Conservation (phyloP, 192 early-diverging fungal species). For the Dimargaris verticillata region DNA sequence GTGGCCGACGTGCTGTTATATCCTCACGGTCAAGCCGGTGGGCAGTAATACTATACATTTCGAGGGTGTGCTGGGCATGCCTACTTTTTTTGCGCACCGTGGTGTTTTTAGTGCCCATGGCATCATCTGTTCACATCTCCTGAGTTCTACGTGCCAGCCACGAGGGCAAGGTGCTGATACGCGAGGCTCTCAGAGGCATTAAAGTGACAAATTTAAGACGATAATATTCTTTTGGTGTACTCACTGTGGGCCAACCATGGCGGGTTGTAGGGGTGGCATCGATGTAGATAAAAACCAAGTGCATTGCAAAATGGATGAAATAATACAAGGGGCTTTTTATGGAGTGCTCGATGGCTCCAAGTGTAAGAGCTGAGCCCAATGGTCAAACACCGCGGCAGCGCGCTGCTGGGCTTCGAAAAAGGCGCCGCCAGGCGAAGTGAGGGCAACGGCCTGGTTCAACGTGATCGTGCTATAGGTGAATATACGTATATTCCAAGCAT, state of each 20-base stretch:
- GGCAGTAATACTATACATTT: no score
- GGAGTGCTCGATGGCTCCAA: neutral
- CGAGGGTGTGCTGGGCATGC: no score
- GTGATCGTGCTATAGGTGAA: neutral
- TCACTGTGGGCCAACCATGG: no score
- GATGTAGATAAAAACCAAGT: neutral
- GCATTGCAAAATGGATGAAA: neutral
- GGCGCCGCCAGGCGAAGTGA: conserved; percentile 5
- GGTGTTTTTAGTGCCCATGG: no score
- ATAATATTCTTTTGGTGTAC: no score
- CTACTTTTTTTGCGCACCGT: no score
- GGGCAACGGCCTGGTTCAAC: neutral
- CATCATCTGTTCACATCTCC: no score
- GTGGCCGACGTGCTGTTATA: neutral
- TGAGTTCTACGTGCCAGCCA: no score
- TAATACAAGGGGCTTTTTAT: neutral
- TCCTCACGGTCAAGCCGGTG: conserved; percentile 10
- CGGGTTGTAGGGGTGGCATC: neutral
- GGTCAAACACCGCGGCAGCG: neutral
- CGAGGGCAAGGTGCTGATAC: no score
- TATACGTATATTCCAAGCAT: no score
- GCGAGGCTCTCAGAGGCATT: no score
- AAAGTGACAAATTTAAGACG: no score
- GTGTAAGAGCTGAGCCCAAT: neutral
- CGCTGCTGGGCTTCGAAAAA: conserved; percentile 3